Conservation (phyloP, 2,329 filamentous ascomycete genomes). For the Exophiala aquamarina region DNA sequence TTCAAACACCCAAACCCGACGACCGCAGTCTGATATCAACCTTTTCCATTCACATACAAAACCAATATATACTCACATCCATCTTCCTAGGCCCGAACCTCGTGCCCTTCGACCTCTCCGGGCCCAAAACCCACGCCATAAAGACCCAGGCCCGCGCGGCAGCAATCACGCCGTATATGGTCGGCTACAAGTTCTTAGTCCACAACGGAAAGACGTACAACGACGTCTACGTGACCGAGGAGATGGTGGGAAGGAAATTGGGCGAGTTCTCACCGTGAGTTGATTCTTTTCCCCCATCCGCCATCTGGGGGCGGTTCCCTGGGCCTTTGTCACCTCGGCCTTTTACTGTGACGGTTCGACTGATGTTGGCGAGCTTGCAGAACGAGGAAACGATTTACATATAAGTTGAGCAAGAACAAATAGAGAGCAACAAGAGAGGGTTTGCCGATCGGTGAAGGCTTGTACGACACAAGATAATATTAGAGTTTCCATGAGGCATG, state of each 20-base stretch:
- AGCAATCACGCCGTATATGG: constrained; percentile 89
- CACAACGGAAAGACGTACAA: constrained; percentile 89
- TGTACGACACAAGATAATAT: no score
- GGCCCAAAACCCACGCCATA: constrained; percentile 62
- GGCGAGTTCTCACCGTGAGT: constrained; percentile 88
- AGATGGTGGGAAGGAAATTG: constrained; percentile 95
- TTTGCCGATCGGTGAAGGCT: no score
- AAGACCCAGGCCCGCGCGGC: constrained; percentile 83
- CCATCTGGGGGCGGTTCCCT: no score
- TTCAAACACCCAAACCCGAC: no score
- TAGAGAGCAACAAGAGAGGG: constrained; percentile 37
- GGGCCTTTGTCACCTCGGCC: no score
- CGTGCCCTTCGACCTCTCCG: constrained; percentile 50
- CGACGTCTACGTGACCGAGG: constrained; percentile 81
- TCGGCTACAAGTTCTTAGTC: constrained; percentile 83
- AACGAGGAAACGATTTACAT: constrained; percentile 66
- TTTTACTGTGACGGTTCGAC: no score
- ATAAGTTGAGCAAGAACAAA: constrained; percentile 72
- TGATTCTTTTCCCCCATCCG: no score
- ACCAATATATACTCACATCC: constrained; percentile 27
- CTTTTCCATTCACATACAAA: constrained; percentile 1
- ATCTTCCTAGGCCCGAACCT: constrained; percentile 30
- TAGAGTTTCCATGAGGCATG: no score
- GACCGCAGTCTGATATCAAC: no score
- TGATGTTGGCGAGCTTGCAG: constrained; percentile 47